Evolutionary conservation across 768 basidiomycete genomes (phyloP), one percentile per base, ranked within the genome.

Genomic region (Termitomyces sp.): DNA sequence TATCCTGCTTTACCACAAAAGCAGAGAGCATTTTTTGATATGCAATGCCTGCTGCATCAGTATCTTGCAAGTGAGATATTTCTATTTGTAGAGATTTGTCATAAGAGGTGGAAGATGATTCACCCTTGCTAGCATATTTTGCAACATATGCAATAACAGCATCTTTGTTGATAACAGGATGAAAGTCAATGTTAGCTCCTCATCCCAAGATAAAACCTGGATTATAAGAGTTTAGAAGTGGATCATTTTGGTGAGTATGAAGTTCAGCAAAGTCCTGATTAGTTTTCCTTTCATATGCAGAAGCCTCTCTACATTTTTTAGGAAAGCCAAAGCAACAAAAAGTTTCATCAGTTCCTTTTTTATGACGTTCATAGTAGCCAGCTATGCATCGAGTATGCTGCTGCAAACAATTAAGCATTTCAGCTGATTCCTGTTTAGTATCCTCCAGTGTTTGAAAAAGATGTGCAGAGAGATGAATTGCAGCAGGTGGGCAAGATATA

Each of bases 21-120:
- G 58, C 54, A 22, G 40, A 55, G 4, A 59, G 58, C 58, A 59
- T 53, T 48, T 53, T 59, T 47, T 59, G 47, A 53, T 54, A 59
- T 42, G 53, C 58, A 54, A 59, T 55, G 0, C 39, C 39, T 7
- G 58, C 58, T 32, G 58, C 26, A 59, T 55, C 53, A 20, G 20
- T 43, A 48, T 49, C 47, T 34, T 59, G 53, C 40, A 59, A 33
- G 9, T 27, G 18, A 14, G 53, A 42, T 47, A 55, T 59, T 48
- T 46, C 58, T 20, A 47, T 54, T 49, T 59, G 53, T 13, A 59
- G 16, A 20, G 42, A 39, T 43, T 48, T 49, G 18, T 55, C 33
- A 45, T 59, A 53, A 8, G 47, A 50, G 4, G 33, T 47, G 7
- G 47, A 59, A 22, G 58, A 45, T 10, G 9, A n/a, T n/a, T n/a